A percentile compares a stretch with the other conserved stretches of the same genome.
Conservation (phyloP, 805 yeast species). For the Naumovozyma dairenensis region DNA sequence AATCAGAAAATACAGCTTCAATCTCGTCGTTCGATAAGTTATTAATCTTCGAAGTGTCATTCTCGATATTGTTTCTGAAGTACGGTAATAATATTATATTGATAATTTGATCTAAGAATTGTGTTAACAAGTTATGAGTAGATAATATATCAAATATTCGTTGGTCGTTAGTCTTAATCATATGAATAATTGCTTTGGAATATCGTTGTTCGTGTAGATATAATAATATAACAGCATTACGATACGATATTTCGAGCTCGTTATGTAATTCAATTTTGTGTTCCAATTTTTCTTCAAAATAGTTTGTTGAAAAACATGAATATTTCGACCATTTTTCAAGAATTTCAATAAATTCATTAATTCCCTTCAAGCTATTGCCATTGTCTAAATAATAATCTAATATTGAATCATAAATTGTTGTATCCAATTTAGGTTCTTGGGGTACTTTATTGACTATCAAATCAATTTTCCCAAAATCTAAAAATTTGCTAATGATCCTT, state of each 20-base stretch:
- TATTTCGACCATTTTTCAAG: slow-evolving; percentile 46
- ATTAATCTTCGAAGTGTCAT: slow-evolving; percentile 28
- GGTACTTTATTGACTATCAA: slow-evolving; percentile 53
- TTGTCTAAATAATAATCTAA: slow-evolving; percentile 37
- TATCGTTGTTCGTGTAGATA: slow-evolving; percentile 52
- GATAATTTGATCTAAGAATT: slow-evolving; percentile 41
- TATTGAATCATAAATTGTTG: slow-evolving; percentile 36
- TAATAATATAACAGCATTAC: slow-evolving; percentile 40
- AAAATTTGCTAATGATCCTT: slow-evolving; percentile 46
- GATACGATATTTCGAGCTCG: slow-evolving; percentile 20
- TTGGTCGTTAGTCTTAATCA: slow-evolving; percentile 46
- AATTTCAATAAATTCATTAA: slow-evolving; percentile 35
- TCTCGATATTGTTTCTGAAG: slow-evolving; percentile 7
- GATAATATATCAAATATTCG: slow-evolving; percentile 49
- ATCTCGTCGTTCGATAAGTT: slow-evolving; percentile 35
- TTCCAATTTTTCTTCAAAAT: slow-evolving; percentile 39
- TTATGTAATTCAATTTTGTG: slow-evolving; percentile 32
- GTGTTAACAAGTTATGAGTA: slow-evolving; percentile 45
- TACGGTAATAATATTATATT: slow-evolving; percentile 38
- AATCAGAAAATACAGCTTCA: slow-evolving; percentile 31
- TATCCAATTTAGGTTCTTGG: slow-evolving; percentile 27
- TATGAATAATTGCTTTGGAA: slow-evolving; percentile 51
- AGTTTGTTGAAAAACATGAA: slow-evolving; percentile 38
- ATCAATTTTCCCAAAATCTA: slow-evolving; percentile 37
- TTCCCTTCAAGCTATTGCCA: slow-evolving; percentile 25